Base-by-base conservation (phyloP, 176 grass and related monocot genomes). In the Ampelocalamus luodianensis region DNA sequence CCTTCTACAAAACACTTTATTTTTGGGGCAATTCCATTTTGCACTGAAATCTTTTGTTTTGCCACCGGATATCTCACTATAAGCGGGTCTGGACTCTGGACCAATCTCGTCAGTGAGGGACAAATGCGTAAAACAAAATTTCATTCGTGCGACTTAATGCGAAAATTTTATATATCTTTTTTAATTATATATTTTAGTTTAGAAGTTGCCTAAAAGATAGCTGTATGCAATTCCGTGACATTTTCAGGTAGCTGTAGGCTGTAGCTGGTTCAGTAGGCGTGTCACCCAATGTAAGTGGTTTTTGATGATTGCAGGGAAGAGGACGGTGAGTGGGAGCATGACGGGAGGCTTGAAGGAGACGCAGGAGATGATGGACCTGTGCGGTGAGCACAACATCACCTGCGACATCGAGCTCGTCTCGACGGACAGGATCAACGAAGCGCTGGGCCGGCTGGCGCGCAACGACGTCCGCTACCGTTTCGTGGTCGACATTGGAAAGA, bases 381-480 rank as follows among this genome's bases (percentile, higher is more conserved):
- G 91, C 29, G 93, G 84, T 1, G 16, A 92, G 36, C 85, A 93
- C 79, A 83, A 83, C 79, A 95, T 98, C 38, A 92, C 87, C 10
- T 91, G 89, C 48, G 85, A 98, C 45, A 85, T 98, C 51, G 93
- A 98, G 84, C 65, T 98, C 5, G 89, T 98, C 10, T 60, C 68
- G 12, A 85, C 85, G 0, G 82, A 92, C 15, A 27, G 44, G 16
- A 95, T 98, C 64, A 98, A 98, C 26, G 17, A 74, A 2, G 96
- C 96, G 4, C 45, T 98, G 1, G 56, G 39, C 8, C 15, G 96
- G 20, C 87, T 98, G 0, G 91, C 91, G 5, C 87, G 85, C 70
- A 98, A 95, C 81, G 93, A 98, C 61, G 91, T 98, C 40, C 91
- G 91, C 17, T 98, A 95, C 83, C 87, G 95, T 5, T 98, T 98